Conservation (phyloP, 257 asterid genomes). For the Solanum paucissectum region DNA sequence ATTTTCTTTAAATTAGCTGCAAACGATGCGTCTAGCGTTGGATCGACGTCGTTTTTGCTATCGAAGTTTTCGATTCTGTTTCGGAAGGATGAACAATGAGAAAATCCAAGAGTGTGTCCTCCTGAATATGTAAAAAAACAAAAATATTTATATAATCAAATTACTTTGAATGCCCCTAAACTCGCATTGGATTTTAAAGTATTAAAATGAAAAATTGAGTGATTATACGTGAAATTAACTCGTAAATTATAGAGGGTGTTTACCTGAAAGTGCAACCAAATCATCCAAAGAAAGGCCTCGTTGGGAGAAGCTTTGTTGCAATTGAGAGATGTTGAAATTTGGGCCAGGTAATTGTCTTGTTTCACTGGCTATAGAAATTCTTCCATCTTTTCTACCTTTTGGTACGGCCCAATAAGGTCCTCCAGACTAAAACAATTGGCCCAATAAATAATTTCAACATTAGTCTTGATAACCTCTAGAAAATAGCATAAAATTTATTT, state of each 20-base stretch:
- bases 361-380: slow-evolving; percentile 53
- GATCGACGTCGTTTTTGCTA: slow-evolving; percentile 36
- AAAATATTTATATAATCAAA: too few species aligned
- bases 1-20: slow-evolving; percentile 39
- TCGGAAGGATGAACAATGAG: slow-evolving; percentile 81
- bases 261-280: slow-evolving; percentile 77
- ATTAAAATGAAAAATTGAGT: neutral
- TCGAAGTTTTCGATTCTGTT: slow-evolving; percentile 68
- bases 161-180: too few species aligned
- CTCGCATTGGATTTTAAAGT: too few species aligned
- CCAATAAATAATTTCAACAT: neutral
- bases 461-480: neutral
- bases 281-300: slow-evolving; percentile 67
- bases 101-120: slow-evolving; percentile 83
- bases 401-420: slow-evolving; percentile 84
- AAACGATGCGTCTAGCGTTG: slow-evolving; percentile 42
- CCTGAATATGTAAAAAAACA: slow-evolving; percentile 19
- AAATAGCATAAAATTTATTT: neutral
- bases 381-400: slow-evolving; percentile 74
- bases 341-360: slow-evolving; percentile 56
- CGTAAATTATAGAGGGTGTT: neutral
- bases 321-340: slow-evolving; percentile 55
- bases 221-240: neutral
- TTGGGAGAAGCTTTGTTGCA: slow-evolving; percentile 64
- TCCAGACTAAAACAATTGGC: slow-evolving; percentile 38